Base-by-base conservation (phyloP, 2,329 filamentous ascomycete species). In the Alternaria alternata region DNA sequence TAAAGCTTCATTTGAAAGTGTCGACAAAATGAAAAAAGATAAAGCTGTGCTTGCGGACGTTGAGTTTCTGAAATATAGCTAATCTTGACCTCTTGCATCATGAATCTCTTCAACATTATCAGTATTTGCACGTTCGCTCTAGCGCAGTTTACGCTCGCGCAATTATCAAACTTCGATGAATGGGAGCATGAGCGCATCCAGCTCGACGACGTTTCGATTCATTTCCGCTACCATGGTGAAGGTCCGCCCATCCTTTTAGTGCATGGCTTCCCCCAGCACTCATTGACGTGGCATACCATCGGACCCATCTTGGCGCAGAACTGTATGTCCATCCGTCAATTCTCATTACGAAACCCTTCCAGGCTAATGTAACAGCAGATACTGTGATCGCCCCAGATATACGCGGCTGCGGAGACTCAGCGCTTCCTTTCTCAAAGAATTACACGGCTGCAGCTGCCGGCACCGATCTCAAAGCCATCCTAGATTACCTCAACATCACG, bases 391-490 rank as follows among this genome's bases (percentile, higher is more conserved):
- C 28, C 28, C 28, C 28, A 11, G 28, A 47, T 8, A 47, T 47
- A 18, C 44, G 44, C 44, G 44, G 44, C 14, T 41, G 36, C 14
- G 66, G 66, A 5, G 60, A 66, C n/a, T 81, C 79, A 0, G 78
- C 78, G 3, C 67, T 82, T 7, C 76, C 80, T 0, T 65, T 72
- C 0, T 69, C 78, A 28, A 76, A 75, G 0, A 77, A 81, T 63
- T 83, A 83, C 63, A 82, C 73, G 7, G 79, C 81, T 0, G 54
- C 72, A 24, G 76, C 81, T 2, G 76, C 57, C n/a, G 68, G 55
- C 3, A 46, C 49, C 24, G 71, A 75, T 42, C 63, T 70, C 24
- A 59, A 67, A 34, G 72, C 63, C 6, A 52, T 74, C 9, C 57
- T 75, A 8, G 63, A 72, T 38, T 75, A 72, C 58, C 66, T 74